Evolutionary conservation across 768 basidiomycete genomes (phyloP).

Genomic region (Tulasnella calospora): DNA sequence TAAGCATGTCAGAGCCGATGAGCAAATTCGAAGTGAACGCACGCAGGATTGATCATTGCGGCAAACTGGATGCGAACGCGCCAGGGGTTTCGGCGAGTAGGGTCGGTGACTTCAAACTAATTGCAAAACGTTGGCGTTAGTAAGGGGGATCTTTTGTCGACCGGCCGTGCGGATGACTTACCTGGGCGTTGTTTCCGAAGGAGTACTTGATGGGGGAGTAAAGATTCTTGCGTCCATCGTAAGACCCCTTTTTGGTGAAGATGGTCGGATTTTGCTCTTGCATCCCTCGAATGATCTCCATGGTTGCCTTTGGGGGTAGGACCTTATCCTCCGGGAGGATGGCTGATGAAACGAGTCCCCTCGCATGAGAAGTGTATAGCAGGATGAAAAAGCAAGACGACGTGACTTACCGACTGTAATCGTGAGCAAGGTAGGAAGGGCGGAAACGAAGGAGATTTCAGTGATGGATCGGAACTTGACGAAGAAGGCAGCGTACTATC

Average conservation of each 20-base stretch:
- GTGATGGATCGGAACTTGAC: background rate
- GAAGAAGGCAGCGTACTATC: conserved; percentile 52
- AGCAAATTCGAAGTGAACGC: conserved; percentile 18
- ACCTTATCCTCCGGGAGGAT: conserved; percentile 66
- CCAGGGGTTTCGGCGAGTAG: conserved; percentile 49
- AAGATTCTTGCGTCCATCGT: conserved; percentile 75
- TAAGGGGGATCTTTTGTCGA: conserved; percentile 13
- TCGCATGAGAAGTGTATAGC: conserved; percentile 22
- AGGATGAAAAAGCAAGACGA: background rate
- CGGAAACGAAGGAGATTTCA: background rate
- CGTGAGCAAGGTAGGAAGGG: background rate
- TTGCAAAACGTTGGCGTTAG: conserved; percentile 10
- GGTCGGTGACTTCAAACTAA: conserved; percentile 60
- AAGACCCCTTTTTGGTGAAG: conserved; percentile 68
- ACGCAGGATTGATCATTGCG: conserved; percentile 57
- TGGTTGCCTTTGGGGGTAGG: conserved; percentile 60
- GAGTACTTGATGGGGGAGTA: conserved; percentile 60
- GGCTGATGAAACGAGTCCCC: conserved; percentile 39
- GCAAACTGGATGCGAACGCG: conserved; percentile 59
- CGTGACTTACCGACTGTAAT: conserved; percentile 44
- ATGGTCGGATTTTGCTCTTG: conserved; percentile 55
- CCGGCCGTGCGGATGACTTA: conserved; percentile 50
- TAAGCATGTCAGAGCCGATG: background rate
- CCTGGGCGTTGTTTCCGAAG: conserved; percentile 42
- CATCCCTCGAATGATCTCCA: conserved; percentile 61